Base-by-base conservation (phyloP, 352 stramenopile genomes). In the Thraustochytrium striatum region DNA sequence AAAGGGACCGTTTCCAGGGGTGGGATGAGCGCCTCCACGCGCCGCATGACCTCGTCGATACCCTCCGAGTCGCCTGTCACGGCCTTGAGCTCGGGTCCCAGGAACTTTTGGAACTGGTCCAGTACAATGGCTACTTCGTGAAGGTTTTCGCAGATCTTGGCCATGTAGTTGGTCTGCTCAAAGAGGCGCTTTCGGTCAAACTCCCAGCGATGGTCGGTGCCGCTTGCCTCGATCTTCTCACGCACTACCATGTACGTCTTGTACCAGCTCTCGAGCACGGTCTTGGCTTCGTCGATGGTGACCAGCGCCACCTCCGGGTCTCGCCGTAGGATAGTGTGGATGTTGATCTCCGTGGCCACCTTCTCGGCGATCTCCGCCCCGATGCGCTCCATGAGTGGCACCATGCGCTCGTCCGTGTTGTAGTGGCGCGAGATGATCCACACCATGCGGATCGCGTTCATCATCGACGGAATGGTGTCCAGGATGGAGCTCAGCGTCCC, bases 391-490 rank as follows among this genome's bases (percentile, higher is more conserved):
- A 98, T 97, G 11, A 98, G 86, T 13, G 92, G 92, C 47, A 97
- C 90, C 91, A 98, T 97, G 2, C 93, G 87, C 73, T 98, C 92
- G 65, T 98, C 94, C n/a, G 91, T 97, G 81, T 98, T 98, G 86
- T 97, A 98, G 79, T 98, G 93, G 0, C 94, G 85, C 30, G 93
- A 98, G 59, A 98, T 97, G 81, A 97, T 97, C 94, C 94, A 98
- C 11, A 98, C 92, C 93, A 98, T 98, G 1, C 91, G 89, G 53
- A 98, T 95, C 0, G 92, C 92, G 72, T 96, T 97, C 89, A 98
- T 96, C 93, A 98, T 97, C 1, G 91, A 95, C 28, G 89, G 91
- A 5, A 98, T 79, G 35, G 92, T 97, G 62, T 98, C 93, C 0
- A 92, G 87, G 57, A 97, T 97, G 0, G 91, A 88, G 9, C 85